phyloP scores from a whole-genome alignment of 768 basidiomycete genomes.

The Psilocybe cyanescens region DNA sequence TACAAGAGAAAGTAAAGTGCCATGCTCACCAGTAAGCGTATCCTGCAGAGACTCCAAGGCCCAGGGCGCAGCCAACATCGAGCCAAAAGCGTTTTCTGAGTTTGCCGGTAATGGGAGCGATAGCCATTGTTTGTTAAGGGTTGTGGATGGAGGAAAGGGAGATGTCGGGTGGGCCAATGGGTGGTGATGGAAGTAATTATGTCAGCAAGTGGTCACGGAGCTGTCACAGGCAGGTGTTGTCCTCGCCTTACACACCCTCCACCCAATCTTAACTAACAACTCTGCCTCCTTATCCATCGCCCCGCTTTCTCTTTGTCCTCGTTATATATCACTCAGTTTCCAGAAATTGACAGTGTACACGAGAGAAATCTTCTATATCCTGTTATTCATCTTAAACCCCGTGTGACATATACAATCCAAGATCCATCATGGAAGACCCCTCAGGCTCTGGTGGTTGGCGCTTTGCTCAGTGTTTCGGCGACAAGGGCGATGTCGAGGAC shows the following conservation, averaged over 20 bases:
- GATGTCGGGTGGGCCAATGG: constrained; percentile 40
- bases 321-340: background rate
- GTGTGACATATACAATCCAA: constrained; percentile 26
- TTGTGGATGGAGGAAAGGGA: constrained; percentile 37
- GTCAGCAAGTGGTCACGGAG: constrained; percentile 30
- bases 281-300: constrained; percentile 16
- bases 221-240: constrained; percentile 27
- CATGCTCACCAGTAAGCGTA: constrained; percentile 83
- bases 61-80: constrained; percentile 75
- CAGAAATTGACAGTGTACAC: background rate
- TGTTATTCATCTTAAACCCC: constrained; percentile 14
- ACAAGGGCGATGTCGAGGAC: constrained; percentile 99
- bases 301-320: constrained; percentile 3
- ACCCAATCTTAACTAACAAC: constrained; percentile 25
- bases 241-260: constrained; percentile 34
- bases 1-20: background rate
- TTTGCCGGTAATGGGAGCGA: constrained; percentile 91
- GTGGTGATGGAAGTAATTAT: constrained; percentile 14
- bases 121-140: constrained; percentile 57
- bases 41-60: constrained; percentile 73
- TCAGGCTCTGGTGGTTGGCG: constrained; percentile 92
- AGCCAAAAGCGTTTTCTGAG: constrained; percentile 93
- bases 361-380: constrained; percentile 10
- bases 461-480: constrained; percentile 99
- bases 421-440: constrained; percentile 77